Percentiles rank a stretch among this genome's conserved stretches.
phyloP scores from a whole-genome alignment of 2,329 filamentous ascomycete species.

The Erysiphe neolycopersici region DNA sequence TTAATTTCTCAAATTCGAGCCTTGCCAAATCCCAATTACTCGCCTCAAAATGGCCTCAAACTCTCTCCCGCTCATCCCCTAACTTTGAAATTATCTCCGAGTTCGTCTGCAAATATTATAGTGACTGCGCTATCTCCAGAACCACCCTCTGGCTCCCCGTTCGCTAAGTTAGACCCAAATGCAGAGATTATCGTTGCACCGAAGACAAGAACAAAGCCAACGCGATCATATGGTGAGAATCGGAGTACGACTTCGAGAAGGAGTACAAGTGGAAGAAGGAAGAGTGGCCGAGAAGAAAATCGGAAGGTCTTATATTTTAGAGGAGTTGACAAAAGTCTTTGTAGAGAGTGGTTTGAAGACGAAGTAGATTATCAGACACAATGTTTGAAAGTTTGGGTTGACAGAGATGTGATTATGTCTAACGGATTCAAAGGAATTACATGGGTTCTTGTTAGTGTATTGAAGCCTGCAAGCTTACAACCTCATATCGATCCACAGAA shows the following conservation, averaged over 20 bases:
- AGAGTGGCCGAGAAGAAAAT: constrained; percentile 35
- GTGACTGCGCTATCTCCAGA: constrained; percentile 61
- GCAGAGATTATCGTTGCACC: constrained; percentile 94
- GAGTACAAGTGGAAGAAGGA: constrained; percentile 39
- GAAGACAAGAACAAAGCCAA: constrained; percentile 51
- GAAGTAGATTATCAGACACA: constrained; percentile 26
- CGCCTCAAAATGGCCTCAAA: constrained; percentile 21
- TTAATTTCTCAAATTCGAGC: constrained; percentile 80
- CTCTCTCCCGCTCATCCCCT: constrained; percentile 42
- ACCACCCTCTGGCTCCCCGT: constrained; percentile 38
- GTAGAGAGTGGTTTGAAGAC: constrained; percentile 47
- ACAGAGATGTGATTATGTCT: constrained; percentile 45
- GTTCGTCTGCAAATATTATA: constrained; percentile 77
- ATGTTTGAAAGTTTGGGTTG: constrained; percentile 57
- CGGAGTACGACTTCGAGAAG: constrained; percentile 60
- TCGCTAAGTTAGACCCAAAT: constrained; percentile 79
- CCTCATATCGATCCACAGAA: constrained; percentile 41
- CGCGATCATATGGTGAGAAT: constrained; percentile 41
- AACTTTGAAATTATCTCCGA: constrained; percentile 80
- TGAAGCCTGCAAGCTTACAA: constrained; percentile 55
- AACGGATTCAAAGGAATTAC: constrained; percentile 49
- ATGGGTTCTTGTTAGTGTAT: constrained; percentile 62
- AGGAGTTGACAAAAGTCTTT: constrained; percentile 44
- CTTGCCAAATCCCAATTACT: constrained; percentile 58
- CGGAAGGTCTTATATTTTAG: constrained; percentile 50